Base-by-base conservation (phyloP, 2,329 filamentous ascomycete genomes). In the Mariannaea sp. region DNA sequence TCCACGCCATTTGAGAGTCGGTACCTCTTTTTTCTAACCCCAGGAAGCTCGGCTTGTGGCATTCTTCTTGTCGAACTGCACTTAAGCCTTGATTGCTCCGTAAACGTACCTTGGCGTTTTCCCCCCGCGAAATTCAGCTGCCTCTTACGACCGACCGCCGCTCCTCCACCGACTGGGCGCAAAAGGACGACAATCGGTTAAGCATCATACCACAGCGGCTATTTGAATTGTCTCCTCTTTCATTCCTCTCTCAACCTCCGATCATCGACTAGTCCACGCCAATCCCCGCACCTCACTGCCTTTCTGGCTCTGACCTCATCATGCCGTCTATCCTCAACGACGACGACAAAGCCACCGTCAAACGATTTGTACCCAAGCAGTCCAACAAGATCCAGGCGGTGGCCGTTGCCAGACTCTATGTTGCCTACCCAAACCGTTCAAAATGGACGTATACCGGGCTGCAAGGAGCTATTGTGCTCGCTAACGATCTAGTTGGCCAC, bases 351-450 rank as follows among this genome's bases (percentile, higher is more conserved):
- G 90, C 95, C 77, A 96, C 87, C 56, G 92, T 99, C 75, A 96
- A 95, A 79, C 88, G 94, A 71, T 89, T 88, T 65, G 90, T 99
- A 49, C 93, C 94, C 57, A 97, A 96, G 74, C 85, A 91, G 59
- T 86, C 87, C 67, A 99, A 97, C 85, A 97, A 97, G 80, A 97
- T 99, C 74, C 90, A 95, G 62, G 92, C 92, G 57, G 93, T 96
- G 61, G 94, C 90, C 55, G 92, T 97, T 63, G 93, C 92, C 57
- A 88, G 89, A 70, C 86, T 99, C 64, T 97, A 97, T 75, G 85
- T 97, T 69, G 92, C 93, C 66, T 89, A 96, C 69, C 94, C 94
- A 10, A 85, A 94, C 76, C 83, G 82, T 59, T 83, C 86, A 58
- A 85, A 81, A 92, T 99, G 94, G 94, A 93, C 86, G 22, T 96